A percentile compares a stretch with the other conserved stretches of the same genome.
These are phyloP conservation scores for Mucor plumbeus DNA, from an alignment of 371 early-diverging fungal genomes.

Conservation along the genomic window DNA sequence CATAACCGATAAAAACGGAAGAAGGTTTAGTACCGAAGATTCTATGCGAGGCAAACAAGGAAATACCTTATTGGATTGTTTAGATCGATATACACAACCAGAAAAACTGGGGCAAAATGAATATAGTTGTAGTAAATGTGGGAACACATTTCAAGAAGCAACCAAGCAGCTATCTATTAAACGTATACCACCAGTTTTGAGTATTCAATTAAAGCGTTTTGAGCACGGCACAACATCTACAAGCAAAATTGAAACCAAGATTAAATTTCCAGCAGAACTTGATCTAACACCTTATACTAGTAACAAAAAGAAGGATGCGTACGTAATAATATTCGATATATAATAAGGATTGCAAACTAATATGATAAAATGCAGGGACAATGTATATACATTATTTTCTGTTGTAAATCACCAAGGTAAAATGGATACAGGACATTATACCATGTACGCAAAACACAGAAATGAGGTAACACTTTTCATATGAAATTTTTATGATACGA, in stretches of 20 bases:
- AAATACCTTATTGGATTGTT: constrained; percentile 57
- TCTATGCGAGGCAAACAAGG: constrained; percentile 29
- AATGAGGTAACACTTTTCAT: constrained; percentile 63
- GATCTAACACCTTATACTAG: constrained; percentile 93
- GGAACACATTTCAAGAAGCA: constrained; percentile 69
- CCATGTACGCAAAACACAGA: constrained; percentile 78
- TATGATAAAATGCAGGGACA: constrained; percentile 35
- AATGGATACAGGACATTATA: constrained; percentile 95
- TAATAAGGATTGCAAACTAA: neutral
- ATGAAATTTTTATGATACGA: neutral
- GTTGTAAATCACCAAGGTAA: constrained; percentile 92
- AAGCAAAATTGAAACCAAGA: constrained; percentile 87
- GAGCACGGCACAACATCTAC: constrained; percentile 71
- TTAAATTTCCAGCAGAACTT: constrained; percentile 85
- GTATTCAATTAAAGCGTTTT: constrained; percentile 91
- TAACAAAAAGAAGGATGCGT: constrained; percentile 30
- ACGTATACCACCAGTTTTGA: constrained; percentile 84
- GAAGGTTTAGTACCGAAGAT: constrained; percentile 21
- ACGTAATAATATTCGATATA: constrained; percentile 7
- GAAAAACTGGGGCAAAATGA: constrained; percentile 73
- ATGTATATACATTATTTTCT: constrained; percentile 86
- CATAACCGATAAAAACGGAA: constrained; percentile 15
- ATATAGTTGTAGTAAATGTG: constrained; percentile 79
- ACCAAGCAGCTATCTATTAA: constrained; percentile 89
- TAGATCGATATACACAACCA: constrained; percentile 77